Base-by-base conservation (phyloP, 1,284 basidiomycete genomes). In the Porogramme epimiltina region DNA sequence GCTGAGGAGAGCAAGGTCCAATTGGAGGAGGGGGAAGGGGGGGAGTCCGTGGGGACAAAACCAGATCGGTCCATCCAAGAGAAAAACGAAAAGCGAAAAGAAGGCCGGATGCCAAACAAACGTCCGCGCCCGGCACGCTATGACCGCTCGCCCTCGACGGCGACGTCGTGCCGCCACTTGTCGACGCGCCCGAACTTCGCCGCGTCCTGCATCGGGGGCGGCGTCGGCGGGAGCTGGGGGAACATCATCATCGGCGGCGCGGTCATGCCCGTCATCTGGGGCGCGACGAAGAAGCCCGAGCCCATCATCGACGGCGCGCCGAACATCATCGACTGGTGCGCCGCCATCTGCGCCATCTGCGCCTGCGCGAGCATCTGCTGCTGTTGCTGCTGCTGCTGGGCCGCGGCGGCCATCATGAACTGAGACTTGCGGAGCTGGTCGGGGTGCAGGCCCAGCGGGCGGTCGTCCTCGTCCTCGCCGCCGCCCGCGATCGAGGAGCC, bases 371-470 rank as follows among this genome's bases (percentile, higher is more conserved):
- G 79, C 73, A 90, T 78, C 63, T 84, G 80, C 60, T 84, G 84
- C 52, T 82, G 81, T 45, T 81, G 78, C 45, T 79, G 76, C 51
- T 78, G 72, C 51, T 79, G 78, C 41, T 77, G 70, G 58, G 85
- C 70, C 40, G n/a, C n/a, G n/a, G 77, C 70, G 58, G 85, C 70
- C 75, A 88, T 80, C 55, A 84, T 78, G 63, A 82, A 84, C 62
- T 89, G 86, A n/a, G 85, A 84, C 54, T 80, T 80, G 47, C 87
- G 84, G 58, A 89, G 81, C 59, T 89, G 87, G 55, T 89, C 85
- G 15, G 89, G 87, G 65, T 88, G 87, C 53, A 88, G 72, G 6
- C 78, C 89, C n/a, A 91, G 74, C 6, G 81, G 80, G 44, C 64
- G 67, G 55, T 81, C 73, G 52, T 81, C 80, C 0, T 81, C 74